phyloP scores from a whole-genome alignment of 345 rosid genomes.

The Lumnitzera racemosa region DNA sequence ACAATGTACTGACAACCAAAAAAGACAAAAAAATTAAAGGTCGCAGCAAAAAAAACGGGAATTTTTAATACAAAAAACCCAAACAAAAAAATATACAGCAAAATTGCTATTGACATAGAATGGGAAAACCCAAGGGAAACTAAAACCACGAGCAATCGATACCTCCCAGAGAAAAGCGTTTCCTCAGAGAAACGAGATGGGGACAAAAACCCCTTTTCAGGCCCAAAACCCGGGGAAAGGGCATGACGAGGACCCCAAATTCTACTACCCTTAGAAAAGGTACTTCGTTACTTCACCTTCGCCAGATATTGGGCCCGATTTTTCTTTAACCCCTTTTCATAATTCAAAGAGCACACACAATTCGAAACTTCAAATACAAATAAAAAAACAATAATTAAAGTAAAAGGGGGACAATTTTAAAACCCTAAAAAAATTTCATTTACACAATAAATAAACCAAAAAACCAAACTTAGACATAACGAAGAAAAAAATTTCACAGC shows the following conservation, averaged over 20 bases:
- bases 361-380: neutral
- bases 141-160: constrained; percentile 5
- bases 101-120: neutral
- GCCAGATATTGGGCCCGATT: neutral
- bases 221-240: constrained; percentile 27
- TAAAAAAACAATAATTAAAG: neutral
- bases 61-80: neutral
- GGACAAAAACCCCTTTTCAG: constrained; percentile 25
- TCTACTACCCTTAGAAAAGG: neutral
- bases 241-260: constrained; percentile 17
- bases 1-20: neutral
- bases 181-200: constrained; percentile 25
- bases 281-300: neutral
- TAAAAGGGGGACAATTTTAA: neutral
- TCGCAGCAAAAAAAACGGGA: neutral
- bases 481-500: neutral
- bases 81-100: no score
- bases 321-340: neutral
- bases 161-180: constrained; percentile 29
- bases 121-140: neutral
- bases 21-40: neutral
- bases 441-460: neutral
- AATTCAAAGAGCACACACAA: neutral
- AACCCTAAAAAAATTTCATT: neutral
- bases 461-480: neutral